Base-by-base conservation (phyloP, 495 filamentous ascomycete species). In the Penicillium salamii region DNA sequence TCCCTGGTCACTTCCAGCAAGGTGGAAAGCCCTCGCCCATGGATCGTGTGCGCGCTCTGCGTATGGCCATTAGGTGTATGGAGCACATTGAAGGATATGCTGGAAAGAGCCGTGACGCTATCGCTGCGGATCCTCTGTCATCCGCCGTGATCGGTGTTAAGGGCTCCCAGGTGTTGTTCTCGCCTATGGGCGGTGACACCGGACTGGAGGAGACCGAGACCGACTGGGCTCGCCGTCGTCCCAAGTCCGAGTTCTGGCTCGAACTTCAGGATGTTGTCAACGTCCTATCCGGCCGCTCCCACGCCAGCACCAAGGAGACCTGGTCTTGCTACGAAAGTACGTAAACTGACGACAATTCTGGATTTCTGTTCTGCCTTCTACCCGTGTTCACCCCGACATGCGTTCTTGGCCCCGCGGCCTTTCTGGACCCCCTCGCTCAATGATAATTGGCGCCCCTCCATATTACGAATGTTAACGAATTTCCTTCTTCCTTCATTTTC, bases 1-100 rank as follows among this genome's bases (percentile, higher is more conserved):
- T 97, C 31, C 95, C 95, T 0, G 95, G 95, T 17, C 93, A 98
- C 69, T 93, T 97, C 57, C 93, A 97, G 67, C 91, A 98, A 69
- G 93, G 93, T 59, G 91, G 91, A 32, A 90, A 87, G 18, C 95
- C 95, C 0, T 91, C 89, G 1, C 84, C 91, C 5, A 97, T 97
- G 92, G 95, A 99, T 67, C 85, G 95, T 47, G 90, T 91, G 39
- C 85, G 95, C 47, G 93, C 95, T 2, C 83, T 96, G 8, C 81
- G 95, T 39, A 82, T 99, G 59, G 89, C 91, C 13, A 91, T 97
- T 61, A 88, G 87, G 63, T 92, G 88, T 62, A 84, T 97, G 55
- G 83, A 95, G 69, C 88, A 95, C 57, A 69, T 99, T 6, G 95
- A 99, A 69, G 69, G 72, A 21, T 95, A 82, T 53, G 83, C 82